Conservation (phyloP, 169 alveolate genomes). For the Eimeria maxima region DNA sequence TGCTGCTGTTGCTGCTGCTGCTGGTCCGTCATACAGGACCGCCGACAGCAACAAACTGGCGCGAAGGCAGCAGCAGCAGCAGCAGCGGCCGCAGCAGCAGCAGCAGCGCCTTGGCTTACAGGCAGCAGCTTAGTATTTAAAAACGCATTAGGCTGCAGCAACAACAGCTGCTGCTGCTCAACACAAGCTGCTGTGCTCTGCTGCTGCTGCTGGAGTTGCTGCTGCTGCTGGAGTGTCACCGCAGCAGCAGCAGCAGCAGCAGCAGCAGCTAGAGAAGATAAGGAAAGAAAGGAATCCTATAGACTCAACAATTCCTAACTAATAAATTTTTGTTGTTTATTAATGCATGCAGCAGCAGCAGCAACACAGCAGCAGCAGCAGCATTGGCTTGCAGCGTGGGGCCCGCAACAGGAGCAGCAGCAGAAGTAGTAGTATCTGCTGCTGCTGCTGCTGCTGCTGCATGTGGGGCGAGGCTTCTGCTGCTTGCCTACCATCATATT, state of each 20-base stretch:
- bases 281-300: neutral
- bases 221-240: neutral
- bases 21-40: no score
- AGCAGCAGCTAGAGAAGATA: neutral
- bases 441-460: slow-evolving; percentile 5
- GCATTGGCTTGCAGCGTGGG: neutral
- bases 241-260: slow-evolving; percentile 35
- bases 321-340: no score
- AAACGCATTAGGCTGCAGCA: no score
- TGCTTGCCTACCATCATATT: neutral
- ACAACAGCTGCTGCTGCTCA: no score
- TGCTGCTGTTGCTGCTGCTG: no score
- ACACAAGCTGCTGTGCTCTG: neutral
- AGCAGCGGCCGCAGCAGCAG: no score
- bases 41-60: no score
- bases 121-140: no score
- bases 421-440: neutral
- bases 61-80: no score
- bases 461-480: neutral
- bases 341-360: neutral
- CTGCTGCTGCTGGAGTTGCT: slow-evolving; percentile 24
- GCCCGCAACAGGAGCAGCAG: slow-evolving; percentile 3
- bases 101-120: no score
- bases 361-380: neutral
- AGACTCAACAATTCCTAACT: neutral